phyloP scores from a whole-genome alignment of 202 grass and related monocot species.

The Cymbopogon flexuosus region DNA sequence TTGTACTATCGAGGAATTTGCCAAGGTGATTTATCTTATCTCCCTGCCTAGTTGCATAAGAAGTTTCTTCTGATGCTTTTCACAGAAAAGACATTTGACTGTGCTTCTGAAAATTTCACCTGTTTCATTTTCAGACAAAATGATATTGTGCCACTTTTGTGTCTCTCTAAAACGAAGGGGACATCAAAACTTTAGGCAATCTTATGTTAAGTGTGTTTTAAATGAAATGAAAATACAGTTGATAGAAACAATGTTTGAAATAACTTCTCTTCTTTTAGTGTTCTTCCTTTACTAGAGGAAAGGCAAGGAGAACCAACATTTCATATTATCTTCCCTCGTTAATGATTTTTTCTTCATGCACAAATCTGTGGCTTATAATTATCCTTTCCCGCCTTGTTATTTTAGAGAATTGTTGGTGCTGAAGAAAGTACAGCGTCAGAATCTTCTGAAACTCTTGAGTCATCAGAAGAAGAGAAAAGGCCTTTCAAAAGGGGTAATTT shows the following conservation, averaged over 20 bases:
- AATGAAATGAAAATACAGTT: background rate
- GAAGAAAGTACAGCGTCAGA: constrained; percentile 43
- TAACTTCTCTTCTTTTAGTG: background rate
- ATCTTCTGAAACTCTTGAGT: constrained; percentile 43
- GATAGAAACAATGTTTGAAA: background rate
- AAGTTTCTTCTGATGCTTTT: background rate
- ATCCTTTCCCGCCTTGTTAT: constrained; percentile 9
- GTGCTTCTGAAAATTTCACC: background rate
- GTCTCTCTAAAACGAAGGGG: constrained; percentile 13
- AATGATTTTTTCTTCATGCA: background rate
- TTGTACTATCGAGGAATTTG: constrained; percentile 61
- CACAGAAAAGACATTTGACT: background rate
- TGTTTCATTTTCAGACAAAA: constrained; percentile 12
- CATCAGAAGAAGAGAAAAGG: constrained; percentile 55
- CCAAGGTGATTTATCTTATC: constrained; percentile 50
- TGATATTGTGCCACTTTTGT: background rate
- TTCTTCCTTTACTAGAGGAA: background rate
- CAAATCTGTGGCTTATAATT: constrained; percentile 10
- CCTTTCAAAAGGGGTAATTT: constrained; percentile 66
- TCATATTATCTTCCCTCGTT: background rate
- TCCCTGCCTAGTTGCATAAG: background rate
- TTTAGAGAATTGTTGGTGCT: constrained; percentile 67
- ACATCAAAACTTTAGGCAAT: background rate
- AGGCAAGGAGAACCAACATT: background rate
- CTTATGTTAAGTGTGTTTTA: constrained; percentile 1